Conservation (phyloP, 257 asterid genomes). For the Jacaranda copaia region DNA sequence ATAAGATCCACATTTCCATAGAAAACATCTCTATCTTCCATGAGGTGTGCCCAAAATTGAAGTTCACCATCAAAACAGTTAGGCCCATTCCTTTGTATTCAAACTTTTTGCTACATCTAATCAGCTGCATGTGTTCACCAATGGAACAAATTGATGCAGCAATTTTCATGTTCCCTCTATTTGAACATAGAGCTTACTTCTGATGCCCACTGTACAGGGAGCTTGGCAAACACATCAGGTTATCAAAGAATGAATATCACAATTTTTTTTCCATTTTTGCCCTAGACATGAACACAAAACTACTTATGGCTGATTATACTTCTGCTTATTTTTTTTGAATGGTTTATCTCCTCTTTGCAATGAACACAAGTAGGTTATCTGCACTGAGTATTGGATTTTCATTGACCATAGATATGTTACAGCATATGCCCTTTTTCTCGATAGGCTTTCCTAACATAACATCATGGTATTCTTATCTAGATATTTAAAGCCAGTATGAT, state of each 20-base stretch:
- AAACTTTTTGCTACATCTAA: not conserved
- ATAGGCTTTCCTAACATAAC: constrained; percentile 19
- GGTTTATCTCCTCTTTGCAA: constrained; percentile 23
- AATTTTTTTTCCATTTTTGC: too few relatives aligned
- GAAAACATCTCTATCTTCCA: not conserved
- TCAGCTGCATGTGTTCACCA: constrained; percentile 8
- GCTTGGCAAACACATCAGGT: not conserved
- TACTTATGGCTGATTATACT: too few relatives aligned
- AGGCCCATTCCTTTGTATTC: not conserved
- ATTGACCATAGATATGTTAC: too few relatives aligned
- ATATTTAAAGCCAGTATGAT: constrained; percentile 2
- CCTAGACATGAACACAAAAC: too few relatives aligned
- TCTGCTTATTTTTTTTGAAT: too few relatives aligned
- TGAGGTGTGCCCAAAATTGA: not conserved
- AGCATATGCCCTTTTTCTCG: not conserved
- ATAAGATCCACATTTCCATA: not conserved
- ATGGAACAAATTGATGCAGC: not conserved
- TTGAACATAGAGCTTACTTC: constrained; percentile 9
- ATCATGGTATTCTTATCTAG: constrained; percentile 10
- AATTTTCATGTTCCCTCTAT: not conserved
- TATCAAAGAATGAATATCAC: too few relatives aligned
- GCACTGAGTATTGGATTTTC: not conserved
- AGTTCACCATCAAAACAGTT: not conserved
- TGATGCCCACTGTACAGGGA: not conserved
- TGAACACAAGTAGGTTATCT: constrained; percentile 1